A percentile compares a stretch with the other conserved stretches of the same genome.
These are phyloP conservation scores for Bretziella fagacearum DNA, from an alignment of 2,329 filamentous ascomycete species.

Conservation along the genomic window DNA sequence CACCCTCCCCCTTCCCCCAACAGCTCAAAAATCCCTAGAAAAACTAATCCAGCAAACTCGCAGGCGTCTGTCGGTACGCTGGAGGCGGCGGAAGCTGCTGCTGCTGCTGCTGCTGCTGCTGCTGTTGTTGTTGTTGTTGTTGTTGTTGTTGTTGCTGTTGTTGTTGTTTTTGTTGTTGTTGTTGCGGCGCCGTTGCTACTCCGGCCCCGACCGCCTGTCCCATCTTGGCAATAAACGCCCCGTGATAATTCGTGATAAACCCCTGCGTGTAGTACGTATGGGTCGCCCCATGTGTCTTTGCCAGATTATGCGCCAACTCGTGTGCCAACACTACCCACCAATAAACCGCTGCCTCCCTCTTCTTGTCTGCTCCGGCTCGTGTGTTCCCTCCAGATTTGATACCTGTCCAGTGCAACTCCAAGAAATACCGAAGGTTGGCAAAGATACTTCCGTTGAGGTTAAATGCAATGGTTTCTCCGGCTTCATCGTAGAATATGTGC, in stretches of 20 bases:
- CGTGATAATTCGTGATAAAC: conserved; percentile 62
- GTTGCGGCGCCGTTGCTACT: too few species aligned
- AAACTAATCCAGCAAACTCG: too few species aligned
- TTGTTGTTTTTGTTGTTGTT: too few species aligned
- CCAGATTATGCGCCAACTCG: conserved; percentile 88
- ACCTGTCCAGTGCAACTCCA: conserved; percentile 51
- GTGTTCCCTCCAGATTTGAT: conserved; percentile 24
- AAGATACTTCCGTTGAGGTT: conserved; percentile 78
- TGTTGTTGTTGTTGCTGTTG: too few species aligned
- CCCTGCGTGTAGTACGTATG: conserved; percentile 78
- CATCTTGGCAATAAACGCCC: conserved; percentile 45
- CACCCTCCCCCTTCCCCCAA: too few species aligned
- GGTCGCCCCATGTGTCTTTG: conserved; percentile 55
- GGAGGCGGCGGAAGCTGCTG: too few species aligned
- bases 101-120: too few species aligned
- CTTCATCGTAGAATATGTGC: conserved; percentile 75
- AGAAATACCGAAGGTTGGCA: conserved; percentile 81
- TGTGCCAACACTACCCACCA: conserved; percentile 97
- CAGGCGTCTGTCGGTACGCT: too few species aligned
- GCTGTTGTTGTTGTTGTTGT: too few species aligned
- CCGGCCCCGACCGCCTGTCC: conserved; percentile 15
- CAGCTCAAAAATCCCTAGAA: too few species aligned
- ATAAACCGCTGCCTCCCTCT: conserved; percentile 52
- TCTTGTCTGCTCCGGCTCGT: background rate
- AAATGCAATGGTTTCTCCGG: conserved; percentile 76